Evolutionary conservation across 164 flowering plant species (phyloP).

Genomic region (Magnolia sinica): DNA sequence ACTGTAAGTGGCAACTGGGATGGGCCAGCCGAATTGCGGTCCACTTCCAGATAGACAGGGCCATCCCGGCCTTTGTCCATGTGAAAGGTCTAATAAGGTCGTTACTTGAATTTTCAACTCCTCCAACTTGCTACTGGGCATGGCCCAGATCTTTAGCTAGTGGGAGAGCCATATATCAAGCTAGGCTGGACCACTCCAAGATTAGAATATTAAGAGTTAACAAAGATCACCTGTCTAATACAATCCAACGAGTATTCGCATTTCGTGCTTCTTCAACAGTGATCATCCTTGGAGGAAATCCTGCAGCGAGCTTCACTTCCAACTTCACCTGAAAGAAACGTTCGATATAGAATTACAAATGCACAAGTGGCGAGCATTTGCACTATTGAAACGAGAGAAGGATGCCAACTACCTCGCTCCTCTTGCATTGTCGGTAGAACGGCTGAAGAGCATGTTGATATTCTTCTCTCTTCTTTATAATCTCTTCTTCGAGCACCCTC

Average conservation of each 20-base stretch:
- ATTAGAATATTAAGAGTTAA: not conserved
- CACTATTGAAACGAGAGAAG: not conserved
- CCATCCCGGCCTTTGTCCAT: no score
- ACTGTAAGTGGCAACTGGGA: no score
- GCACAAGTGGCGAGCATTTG: not conserved
- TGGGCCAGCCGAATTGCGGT: no score
- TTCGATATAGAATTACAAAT: not conserved
- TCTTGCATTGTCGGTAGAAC: slow-evolving; percentile 39
- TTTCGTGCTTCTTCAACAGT: slow-evolving; percentile 41
- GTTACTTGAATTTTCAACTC: no score
- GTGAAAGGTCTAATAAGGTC: no score
- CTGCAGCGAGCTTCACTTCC: slow-evolving; percentile 48
- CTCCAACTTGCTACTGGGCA: no score
- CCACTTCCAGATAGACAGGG: no score
- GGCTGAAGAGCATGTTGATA: slow-evolving; percentile 41
- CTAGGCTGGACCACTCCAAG: no score
- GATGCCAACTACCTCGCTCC: slow-evolving; percentile 31
- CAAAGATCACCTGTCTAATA: slow-evolving; percentile 34
- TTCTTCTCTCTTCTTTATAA: slow-evolving; percentile 33
- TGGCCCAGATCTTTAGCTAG: no score
- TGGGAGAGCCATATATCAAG: no score
- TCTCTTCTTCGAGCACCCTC: slow-evolving; percentile 33
- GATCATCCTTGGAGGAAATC: slow-evolving; percentile 29
- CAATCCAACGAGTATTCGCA: slow-evolving; percentile 41
- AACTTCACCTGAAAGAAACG: slow-evolving; percentile 34